Evolutionary conservation across 176 grass and related monocot genomes (phyloP).

Genomic region (Lolium perenne): DNA sequence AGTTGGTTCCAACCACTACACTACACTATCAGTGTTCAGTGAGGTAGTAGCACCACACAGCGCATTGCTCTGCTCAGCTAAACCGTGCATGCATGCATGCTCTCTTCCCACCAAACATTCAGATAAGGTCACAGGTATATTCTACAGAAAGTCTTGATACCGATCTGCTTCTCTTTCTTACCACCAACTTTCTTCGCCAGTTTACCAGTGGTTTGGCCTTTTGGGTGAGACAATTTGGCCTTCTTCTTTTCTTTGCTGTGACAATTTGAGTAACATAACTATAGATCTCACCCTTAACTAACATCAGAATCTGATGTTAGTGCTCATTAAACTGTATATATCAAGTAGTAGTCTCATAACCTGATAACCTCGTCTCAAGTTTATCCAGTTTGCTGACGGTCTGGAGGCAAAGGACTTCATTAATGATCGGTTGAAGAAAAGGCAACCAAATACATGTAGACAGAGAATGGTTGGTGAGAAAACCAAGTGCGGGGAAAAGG

Average conservation of each 20-base stretch:
- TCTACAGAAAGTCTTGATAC: constrained; percentile 8
- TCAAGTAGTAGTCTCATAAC: not conserved
- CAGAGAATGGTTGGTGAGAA: constrained; percentile 23
- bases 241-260: not conserved
- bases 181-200: not conserved
- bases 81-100: constrained; percentile 1
- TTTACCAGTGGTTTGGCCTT: not conserved
- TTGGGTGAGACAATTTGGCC: not conserved
- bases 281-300: not conserved
- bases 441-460: too few relatives aligned
- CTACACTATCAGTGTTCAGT: constrained; percentile 18
- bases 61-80: constrained; percentile 18
- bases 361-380: not conserved
- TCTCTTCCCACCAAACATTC: constrained; percentile 32
- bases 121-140: constrained; percentile 22
- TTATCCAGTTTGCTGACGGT: not conserved
- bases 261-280: constrained; percentile 1
- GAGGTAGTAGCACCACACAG: not conserved
- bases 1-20: constrained; percentile 43
- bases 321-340: not conserved
- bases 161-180: not conserved
- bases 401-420: constrained; percentile 1
- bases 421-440: constrained; percentile 17
- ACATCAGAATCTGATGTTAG: too few relatives aligned
- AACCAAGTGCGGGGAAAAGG: constrained; percentile 22